These are phyloP conservation scores for Epithemia pelagica DNA, from an alignment of 108 stramenopile species.

Conservation along the genomic window DNA sequence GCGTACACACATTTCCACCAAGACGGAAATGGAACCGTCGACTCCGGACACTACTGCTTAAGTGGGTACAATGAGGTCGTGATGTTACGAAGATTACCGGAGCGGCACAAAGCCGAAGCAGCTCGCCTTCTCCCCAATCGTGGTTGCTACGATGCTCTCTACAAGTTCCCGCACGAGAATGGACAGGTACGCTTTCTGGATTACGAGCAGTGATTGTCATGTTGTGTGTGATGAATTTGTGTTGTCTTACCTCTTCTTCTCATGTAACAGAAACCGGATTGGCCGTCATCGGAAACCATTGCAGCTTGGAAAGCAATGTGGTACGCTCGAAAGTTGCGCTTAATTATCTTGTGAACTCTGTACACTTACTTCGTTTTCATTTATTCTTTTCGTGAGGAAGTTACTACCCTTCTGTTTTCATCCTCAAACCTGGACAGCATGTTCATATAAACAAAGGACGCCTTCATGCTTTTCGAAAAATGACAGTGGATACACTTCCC, in stretches of 20 bases:
- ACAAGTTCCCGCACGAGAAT: conserved; percentile 64
- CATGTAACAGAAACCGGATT: conserved; percentile 21
- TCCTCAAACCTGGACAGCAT: conserved; percentile 77
- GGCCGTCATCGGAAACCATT: conserved; percentile 58
- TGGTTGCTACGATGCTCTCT: conserved; percentile 40
- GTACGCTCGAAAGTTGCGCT: conserved; percentile 27
- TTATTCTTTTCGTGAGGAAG: conserved; percentile 17
- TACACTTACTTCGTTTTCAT: not conserved
- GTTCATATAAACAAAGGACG: conserved; percentile 88
- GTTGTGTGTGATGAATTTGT: too few species aligned
- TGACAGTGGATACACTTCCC: conserved; percentile 34
- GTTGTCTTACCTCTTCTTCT: conserved; percentile 1
- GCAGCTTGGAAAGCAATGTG: conserved; percentile 56
- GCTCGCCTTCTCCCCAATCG: conserved; percentile 26
- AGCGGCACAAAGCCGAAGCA: conserved; percentile 68
- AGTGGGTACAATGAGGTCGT: conserved; percentile 81
- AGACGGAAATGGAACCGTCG: conserved; percentile 84
- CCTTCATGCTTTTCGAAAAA: conserved; percentile 85
- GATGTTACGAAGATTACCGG: conserved; percentile 67
- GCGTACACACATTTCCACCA: conserved; percentile 80
- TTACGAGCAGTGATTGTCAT: too few species aligned
- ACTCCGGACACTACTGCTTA: conserved; percentile 71
- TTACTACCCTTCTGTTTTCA: conserved; percentile 81
- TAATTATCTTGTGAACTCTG: not conserved
- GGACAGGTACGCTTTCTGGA: conserved; percentile 36